Conservation (phyloP, 176 grass and related monocot species). For the Stipa capillata region DNA sequence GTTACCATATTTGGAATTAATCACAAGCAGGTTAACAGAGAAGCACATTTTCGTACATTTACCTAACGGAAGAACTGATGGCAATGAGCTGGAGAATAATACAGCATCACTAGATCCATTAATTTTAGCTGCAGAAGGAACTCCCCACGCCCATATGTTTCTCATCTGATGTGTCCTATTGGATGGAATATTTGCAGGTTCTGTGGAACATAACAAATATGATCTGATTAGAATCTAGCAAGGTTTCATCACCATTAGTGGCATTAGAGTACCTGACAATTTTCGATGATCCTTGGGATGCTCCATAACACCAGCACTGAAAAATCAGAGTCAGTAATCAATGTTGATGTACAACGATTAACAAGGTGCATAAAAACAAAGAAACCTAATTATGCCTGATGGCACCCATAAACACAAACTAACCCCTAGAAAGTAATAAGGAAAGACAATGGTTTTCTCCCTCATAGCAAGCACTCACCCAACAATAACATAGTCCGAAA, state of each 20-base stretch:
- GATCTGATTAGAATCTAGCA: neutral
- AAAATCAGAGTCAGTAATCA: neutral
- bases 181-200: constrained; percentile 18
- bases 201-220: constrained; percentile 4
- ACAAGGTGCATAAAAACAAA: neutral
- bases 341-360: neutral
- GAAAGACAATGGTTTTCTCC: neutral
- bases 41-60: constrained; percentile 20
- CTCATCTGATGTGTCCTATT: neutral
- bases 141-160: constrained; percentile 27
- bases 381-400: neutral
- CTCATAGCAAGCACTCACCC: neutral
- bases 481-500: neutral
- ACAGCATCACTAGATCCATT: constrained; percentile 28
- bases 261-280: constrained; percentile 9
- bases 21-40: neutral
- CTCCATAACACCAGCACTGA: constrained; percentile 19
- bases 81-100: constrained; percentile 42
- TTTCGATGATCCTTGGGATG: neutral
- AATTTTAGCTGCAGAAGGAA: constrained; percentile 9
- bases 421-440: neutral
- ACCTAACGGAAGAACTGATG: constrained; percentile 18
- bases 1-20: constrained; percentile 9
- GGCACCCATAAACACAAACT: neutral
- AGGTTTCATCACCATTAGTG: neutral